phyloP scores from a whole-genome alignment of 2,329 filamentous ascomycete genomes.

The Aspergillus arachidicola region DNA sequence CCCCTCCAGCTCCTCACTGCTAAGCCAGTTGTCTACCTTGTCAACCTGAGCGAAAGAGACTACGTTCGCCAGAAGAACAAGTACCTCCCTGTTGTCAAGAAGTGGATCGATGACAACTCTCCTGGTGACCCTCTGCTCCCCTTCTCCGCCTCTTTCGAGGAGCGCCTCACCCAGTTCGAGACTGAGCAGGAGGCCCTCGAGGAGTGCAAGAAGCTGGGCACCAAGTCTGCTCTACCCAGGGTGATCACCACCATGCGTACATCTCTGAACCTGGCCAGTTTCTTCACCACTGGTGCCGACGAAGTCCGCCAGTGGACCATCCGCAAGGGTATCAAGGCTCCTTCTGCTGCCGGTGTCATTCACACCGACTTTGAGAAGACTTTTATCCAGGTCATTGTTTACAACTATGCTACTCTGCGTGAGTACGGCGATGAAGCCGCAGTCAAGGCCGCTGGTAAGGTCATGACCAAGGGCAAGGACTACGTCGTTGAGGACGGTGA shows the following conservation, averaged over 20 bases:
- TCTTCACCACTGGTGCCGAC: slow-evolving; percentile 95
- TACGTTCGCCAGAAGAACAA: slow-evolving; percentile 99
- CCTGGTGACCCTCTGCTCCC: slow-evolving; percentile 88
- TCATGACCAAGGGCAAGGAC: slow-evolving; percentile 98
- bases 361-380: slow-evolving; percentile 99
- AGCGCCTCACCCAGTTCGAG: slow-evolving; percentile 80
- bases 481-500: slow-evolving; percentile 66
- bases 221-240: slow-evolving; percentile 89
- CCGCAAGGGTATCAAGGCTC: slow-evolving; percentile 93
- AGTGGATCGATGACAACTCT: no score
- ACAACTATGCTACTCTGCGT: slow-evolving; percentile 80
- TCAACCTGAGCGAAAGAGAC: slow-evolving; percentile 96
- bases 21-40: slow-evolving; percentile 94
- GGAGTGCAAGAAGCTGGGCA: slow-evolving; percentile 85
- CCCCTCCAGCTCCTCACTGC: slow-evolving; percentile 91
- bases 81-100: no score
- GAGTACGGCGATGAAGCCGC: slow-evolving; percentile 86
- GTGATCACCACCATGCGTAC: slow-evolving; percentile 91
- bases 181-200: slow-evolving; percentile 75
- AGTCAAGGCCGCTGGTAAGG: slow-evolving; percentile 91
- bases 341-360: slow-evolving; percentile 94
- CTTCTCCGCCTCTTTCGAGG: slow-evolving; percentile 89
- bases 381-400: slow-evolving; percentile 94
- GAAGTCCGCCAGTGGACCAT: slow-evolving; percentile 99
- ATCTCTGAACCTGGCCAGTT: slow-evolving; percentile 83